Base-by-base conservation (phyloP, 768 basidiomycete species). In the Pleurotus tuber-regium region DNA sequence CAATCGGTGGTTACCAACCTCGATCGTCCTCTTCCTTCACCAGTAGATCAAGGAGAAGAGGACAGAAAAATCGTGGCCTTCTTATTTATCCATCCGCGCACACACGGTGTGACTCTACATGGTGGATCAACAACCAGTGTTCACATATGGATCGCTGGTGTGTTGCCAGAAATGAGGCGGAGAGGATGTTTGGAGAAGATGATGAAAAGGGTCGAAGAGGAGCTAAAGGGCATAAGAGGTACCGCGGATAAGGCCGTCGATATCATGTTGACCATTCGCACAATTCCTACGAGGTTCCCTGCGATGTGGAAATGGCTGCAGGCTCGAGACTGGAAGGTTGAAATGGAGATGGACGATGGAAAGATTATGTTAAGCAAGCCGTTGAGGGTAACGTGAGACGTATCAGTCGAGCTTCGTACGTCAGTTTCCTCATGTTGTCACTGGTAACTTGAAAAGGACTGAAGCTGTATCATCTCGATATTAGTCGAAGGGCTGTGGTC, bases 91-190 rank as follows among this genome's bases (percentile, higher is more conserved):
- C 46, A 48, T 26, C 46, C 46, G 24, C 46, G 46, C 16, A 6
- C n/a, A 21, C 46, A 48, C 18, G 46, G 35, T 30, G 28, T 30
- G 9, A 29, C 46, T 14, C 25, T 48, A 24, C 29, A 23, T 12
- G 16, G 10, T 12, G 19, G 46, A 3, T n/a, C 23, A 5, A 33
- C 18, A 10, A 26, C 9, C 3, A 48, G 46, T 12, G 46, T 12
- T 16, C 46, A 48, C 23, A 33, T 48, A 25, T 48, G 46, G 46
- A 48, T 48, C n/a, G 46, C 46, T n/a, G 46, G 46, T 10, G 46
- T 48, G 8, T 23, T 8, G 11, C 46, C 46, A 24, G 31, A 35
- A n/a, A 19, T 12, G 16, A 28, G 46, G 31, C 31, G 30, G 19
- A n/a, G 23, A 24, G 46, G 46, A 21, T 48, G 28, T 10, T 26